Base-by-base conservation (phyloP, 345 rosid genomes). In the Leavenworthia alabamica region DNA sequence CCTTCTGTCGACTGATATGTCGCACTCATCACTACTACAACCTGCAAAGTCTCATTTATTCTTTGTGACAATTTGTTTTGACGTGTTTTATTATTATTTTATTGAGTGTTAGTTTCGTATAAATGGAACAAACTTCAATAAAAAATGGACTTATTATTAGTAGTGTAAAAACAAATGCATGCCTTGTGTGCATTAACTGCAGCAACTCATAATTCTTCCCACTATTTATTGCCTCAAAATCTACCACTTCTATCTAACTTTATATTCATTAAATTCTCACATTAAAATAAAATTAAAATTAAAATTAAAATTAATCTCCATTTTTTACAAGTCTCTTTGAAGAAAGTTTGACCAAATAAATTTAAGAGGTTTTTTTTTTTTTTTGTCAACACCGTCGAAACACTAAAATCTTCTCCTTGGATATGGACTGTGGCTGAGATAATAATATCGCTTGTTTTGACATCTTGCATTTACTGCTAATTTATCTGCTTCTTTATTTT, bases 21-120 rank as follows among this genome's bases (percentile, higher is more conserved):
- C 75, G 71, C 75, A 71, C 74, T 70, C 68, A 62, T 70, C 74
- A 46, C 57, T 56, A 47, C 60, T 70, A 56, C 66, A 57, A 64
- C 66, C 75, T 64, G 66, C 66, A 64, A 64, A 57, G 47, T 49
- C 49, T 49, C 70, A 64, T 64, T 64, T 64, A 64, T 71, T 64
- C 71, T 52, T 63, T 48, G 70, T 17, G 48, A 24, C 70, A 63
- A 55, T 56, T 56, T 56, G 47, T 63, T 50, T 39, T 40, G 10
- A 50, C 14, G 27, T 29, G 6, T 35, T 5, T 26, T 47, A n/a
- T 3, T 29, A 13, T 32, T 45, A 29, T 35, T 60, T 43, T 44
- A 31, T 42, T 68, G 39, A 50, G 14, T 23, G 31, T 39, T 43
- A 53, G 8, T 51, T 36, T 52, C 11, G 37, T 36, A 6, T 40